Conservation (phyloP, 83 land plant genomes). For the Larix sibirica region DNA sequence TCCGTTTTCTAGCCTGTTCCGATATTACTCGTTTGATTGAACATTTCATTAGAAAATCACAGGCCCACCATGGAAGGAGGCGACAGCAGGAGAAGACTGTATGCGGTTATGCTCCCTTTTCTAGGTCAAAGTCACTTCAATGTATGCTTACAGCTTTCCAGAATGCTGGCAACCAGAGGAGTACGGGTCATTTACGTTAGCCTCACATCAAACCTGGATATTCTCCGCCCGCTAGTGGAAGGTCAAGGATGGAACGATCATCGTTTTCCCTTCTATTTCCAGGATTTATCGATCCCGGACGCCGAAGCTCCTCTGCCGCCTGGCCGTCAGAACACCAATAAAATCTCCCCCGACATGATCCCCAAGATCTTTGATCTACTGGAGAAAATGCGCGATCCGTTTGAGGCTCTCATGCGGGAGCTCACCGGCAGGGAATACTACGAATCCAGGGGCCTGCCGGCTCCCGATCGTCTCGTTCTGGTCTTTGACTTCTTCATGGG, state of each 20-base stretch:
- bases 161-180: background rate
- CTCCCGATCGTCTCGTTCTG: background rate
- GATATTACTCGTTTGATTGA: too few species aligned
- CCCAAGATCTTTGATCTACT: background rate
- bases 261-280: background rate
- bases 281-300: background rate
- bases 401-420: background rate
- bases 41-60: too few species aligned
- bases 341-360: background rate
- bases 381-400: background rate
- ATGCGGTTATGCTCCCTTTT: background rate
- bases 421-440: background rate
- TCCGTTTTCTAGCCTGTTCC: too few species aligned
- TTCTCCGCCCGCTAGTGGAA: background rate
- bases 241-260: background rate
- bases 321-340: background rate
- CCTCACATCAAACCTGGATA: background rate
- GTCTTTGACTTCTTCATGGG: slow-evolving; percentile 24
- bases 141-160: background rate
- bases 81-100: background rate
- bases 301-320: background rate
- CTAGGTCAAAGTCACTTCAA: background rate
- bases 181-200: background rate
- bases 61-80: too few species aligned
- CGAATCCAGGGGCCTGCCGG: background rate